These are phyloP conservation scores for Babesia divergens DNA, from an alignment of 169 alveolate species.

Conservation along the genomic window DNA sequence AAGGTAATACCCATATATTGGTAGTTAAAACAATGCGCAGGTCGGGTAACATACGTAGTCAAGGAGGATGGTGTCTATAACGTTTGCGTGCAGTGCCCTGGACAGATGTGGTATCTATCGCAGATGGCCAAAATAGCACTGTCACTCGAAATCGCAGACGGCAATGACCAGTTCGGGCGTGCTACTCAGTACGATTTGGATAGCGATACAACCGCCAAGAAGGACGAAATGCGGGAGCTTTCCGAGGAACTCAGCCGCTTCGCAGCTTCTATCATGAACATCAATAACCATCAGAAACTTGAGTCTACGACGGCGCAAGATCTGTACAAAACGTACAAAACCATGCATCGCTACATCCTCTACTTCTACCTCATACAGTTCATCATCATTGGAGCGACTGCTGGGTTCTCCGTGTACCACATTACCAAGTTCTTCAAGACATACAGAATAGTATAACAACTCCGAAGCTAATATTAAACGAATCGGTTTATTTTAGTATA, in stretches of 20 bases:
- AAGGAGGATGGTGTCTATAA: conserved; percentile 52
- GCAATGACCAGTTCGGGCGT: conserved; percentile 56
- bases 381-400: conserved; percentile 52
- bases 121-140: conserved; percentile 62
- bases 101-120: conserved; percentile 66
- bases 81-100: conserved; percentile 71
- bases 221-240: conserved; percentile 25
- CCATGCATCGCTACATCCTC: conserved; percentile 66
- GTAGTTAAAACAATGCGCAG: conserved; percentile 9
- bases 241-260: conserved; percentile 29
- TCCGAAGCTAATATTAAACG: neutral
- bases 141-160: conserved; percentile 71
- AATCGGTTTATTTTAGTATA: neutral
- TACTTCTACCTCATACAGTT: conserved; percentile 67
- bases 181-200: conserved; percentile 63
- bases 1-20: neutral
- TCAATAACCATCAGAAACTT: conserved; percentile 59
- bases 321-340: conserved; percentile 58
- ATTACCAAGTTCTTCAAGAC: conserved; percentile 69
- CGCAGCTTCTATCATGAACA: conserved; percentile 53
- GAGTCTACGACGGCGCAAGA: conserved; percentile 34
- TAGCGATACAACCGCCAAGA: conserved; percentile 40
- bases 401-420: conserved; percentile 68
- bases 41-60: conserved; percentile 63
- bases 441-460: conserved; percentile 63